Evolutionary conservation across 202 grass and related monocot species (phyloP).

Genomic region (Panicum hallii): DNA sequence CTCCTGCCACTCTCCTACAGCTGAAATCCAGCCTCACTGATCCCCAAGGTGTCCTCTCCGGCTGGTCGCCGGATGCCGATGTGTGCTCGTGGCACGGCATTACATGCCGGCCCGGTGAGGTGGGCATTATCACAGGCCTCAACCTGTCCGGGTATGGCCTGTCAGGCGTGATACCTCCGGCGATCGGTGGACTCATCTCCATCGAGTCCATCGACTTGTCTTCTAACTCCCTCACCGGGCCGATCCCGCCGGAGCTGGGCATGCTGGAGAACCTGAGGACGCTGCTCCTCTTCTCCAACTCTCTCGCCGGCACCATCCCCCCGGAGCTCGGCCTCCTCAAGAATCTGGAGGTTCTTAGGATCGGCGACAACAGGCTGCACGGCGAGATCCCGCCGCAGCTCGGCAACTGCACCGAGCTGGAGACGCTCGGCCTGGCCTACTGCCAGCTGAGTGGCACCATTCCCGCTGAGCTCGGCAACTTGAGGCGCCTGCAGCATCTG

Average conservation of each 20-base stretch:
- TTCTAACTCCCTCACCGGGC: conserved; percentile 77
- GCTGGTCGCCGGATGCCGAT: conserved; percentile 63
- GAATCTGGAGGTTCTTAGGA: conserved; percentile 68
- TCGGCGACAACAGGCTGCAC: conserved; percentile 83
- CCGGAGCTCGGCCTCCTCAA: conserved; percentile 73
- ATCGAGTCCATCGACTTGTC: conserved; percentile 82
- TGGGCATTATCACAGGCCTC: conserved; percentile 57
- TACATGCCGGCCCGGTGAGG: conserved; percentile 48
- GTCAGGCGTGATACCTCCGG: conserved; percentile 62
- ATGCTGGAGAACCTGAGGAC: conserved; percentile 70
- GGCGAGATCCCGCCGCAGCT: conserved; percentile 74
- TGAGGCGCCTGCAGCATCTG: conserved; percentile 65
- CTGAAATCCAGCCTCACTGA: conserved; percentile 70
- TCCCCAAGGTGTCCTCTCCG: conserved; percentile 57
- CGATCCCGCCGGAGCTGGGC: conserved; percentile 67
- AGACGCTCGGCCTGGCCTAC: conserved; percentile 76
- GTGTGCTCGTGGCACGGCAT: conserved; percentile 81
- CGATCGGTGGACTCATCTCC: conserved; percentile 51
- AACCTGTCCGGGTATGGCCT: conserved; percentile 75
- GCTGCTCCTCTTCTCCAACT: conserved; percentile 87
- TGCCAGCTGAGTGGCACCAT: conserved; percentile 73
- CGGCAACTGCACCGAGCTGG: conserved; percentile 64
- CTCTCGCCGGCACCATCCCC: conserved; percentile 67
- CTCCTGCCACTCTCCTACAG: conserved; percentile 54
- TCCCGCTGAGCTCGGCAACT: conserved; percentile 60